A percentile compares a stretch with the other conserved stretches of the same genome.
phyloP scores from a whole-genome alignment of 2,329 filamentous ascomycete genomes.

The Endothia cerciana region DNA sequence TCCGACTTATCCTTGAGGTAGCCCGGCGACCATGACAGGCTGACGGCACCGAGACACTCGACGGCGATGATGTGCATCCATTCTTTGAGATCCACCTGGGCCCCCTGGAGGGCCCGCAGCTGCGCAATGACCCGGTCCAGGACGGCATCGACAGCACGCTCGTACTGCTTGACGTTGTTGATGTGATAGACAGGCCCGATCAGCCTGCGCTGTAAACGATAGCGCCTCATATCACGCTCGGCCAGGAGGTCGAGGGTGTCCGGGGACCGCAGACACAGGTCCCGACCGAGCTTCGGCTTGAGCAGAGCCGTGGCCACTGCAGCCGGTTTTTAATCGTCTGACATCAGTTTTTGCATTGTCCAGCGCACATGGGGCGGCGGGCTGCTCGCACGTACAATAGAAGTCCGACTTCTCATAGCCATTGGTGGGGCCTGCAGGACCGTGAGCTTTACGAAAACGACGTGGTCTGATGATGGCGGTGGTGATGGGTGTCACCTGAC shows the following conservation, averaged over 20 bases:
- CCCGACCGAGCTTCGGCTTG: conserved; percentile 47
- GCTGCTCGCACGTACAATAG: conserved; percentile 45
- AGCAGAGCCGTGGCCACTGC: conserved; percentile 51
- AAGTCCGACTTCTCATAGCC: conserved; percentile 58
- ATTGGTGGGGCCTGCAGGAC: conserved; percentile 45
- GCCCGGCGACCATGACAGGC: conserved; percentile 57
- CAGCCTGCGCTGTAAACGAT: conserved; percentile 53
- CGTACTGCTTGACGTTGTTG: conserved; percentile 47
- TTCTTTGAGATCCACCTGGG: conserved; percentile 52
- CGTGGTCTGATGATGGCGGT: background rate
- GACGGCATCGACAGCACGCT: conserved; percentile 46
- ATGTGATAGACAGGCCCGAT: conserved; percentile 54
- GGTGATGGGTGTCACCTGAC: background rate
- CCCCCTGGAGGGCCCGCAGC: conserved; percentile 42
- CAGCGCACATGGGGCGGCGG: background rate
- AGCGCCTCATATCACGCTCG: conserved; percentile 50
- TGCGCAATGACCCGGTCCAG: conserved; percentile 41
- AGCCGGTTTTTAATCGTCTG: conserved; percentile 4
- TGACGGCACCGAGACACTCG: conserved; percentile 54
- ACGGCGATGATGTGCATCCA: conserved; percentile 62
- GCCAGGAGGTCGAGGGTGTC: conserved; percentile 57
- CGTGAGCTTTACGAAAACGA: background rate
- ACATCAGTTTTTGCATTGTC: conserved; percentile 3
- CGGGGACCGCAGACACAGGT: conserved; percentile 39
- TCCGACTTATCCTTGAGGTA: conserved; percentile 50